A percentile compares a stretch with the other conserved stretches of the same genome.
phyloP scores from a whole-genome alignment of 352 stramenopile species.

The Achlya hypogyna region DNA sequence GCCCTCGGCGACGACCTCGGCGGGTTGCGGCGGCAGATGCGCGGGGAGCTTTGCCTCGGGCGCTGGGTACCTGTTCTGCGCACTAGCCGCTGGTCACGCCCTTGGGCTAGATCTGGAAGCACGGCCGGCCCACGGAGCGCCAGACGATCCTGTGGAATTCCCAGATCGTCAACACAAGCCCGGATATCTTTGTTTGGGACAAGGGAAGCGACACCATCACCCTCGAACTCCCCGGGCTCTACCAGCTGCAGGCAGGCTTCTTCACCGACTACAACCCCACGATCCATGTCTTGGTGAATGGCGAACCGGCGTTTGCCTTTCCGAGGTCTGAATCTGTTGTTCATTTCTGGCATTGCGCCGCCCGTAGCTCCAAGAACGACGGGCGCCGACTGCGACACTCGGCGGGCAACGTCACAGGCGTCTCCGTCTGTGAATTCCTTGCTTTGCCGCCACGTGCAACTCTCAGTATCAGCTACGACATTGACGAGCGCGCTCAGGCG shows the following conservation, averaged over 20 bases:
- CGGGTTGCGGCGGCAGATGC: slow-evolving; percentile 40
- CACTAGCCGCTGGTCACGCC: neutral
- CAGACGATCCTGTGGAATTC: slow-evolving; percentile 56
- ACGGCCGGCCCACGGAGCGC: slow-evolving; percentile 33
- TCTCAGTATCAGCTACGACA: slow-evolving; percentile 48
- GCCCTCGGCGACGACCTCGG: slow-evolving; percentile 31
- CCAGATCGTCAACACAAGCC: slow-evolving; percentile 59
- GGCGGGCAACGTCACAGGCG: slow-evolving; percentile 42
- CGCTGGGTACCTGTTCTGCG: slow-evolving; percentile 36
- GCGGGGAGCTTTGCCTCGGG: slow-evolving; percentile 62
- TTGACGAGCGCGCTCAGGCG: slow-evolving; percentile 55
- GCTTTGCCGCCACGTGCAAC: slow-evolving; percentile 40
- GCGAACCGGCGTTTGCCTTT: slow-evolving; percentile 35
- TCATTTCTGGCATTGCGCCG: neutral
- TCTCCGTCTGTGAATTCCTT: slow-evolving; percentile 46
- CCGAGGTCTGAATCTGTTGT: neutral
- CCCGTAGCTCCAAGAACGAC: neutral
- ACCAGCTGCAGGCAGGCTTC: slow-evolving; percentile 53
- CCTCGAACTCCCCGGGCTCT: slow-evolving; percentile 44
- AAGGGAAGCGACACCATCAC: slow-evolving; percentile 35
- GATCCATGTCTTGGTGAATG: slow-evolving; percentile 53
- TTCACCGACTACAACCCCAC: slow-evolving; percentile 49
- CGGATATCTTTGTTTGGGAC: slow-evolving; percentile 62
- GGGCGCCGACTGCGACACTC: slow-evolving; percentile 39
- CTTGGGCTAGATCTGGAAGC: slow-evolving; percentile 59